Conservation (phyloP, 1,284 basidiomycete species). For the Athelia psychrophila region DNA sequence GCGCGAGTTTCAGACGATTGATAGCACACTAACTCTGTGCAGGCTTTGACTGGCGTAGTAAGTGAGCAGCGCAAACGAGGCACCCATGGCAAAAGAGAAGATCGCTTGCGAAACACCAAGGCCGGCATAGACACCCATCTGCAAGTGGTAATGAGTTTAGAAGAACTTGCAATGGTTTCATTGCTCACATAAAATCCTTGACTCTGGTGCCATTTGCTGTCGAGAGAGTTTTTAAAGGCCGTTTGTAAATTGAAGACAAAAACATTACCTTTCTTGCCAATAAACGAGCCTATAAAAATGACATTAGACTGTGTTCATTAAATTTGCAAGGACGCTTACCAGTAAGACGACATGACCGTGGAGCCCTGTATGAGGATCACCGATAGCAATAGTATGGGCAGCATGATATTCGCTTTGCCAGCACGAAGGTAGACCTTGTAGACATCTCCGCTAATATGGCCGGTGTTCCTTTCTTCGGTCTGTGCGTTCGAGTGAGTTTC, state of each 20-base stretch:
- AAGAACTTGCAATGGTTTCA: not conserved
- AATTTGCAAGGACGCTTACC: constrained; percentile 35
- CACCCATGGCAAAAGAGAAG: constrained; percentile 52
- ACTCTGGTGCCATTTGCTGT: constrained; percentile 47
- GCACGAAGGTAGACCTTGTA: constrained; percentile 55
- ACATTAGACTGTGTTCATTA: not conserved
- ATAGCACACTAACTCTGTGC: constrained; percentile 23
- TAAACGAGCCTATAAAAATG: constrained; percentile 54
- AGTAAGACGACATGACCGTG: constrained; percentile 64
- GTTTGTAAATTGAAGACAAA: not conserved
- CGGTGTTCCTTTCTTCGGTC: constrained; percentile 36
- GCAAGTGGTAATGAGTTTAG: constrained; percentile 4
- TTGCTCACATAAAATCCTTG: constrained; percentile 60
- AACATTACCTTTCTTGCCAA: constrained; percentile 57
- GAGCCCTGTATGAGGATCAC: constrained; percentile 56
- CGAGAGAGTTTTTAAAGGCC: not conserved
- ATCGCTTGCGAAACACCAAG: constrained; percentile 51
- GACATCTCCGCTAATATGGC: constrained; percentile 48
- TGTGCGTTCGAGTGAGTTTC: constrained; percentile 22
- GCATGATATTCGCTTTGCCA: constrained; percentile 49
- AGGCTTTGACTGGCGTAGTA: constrained; percentile 56
- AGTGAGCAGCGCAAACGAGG: constrained; percentile 50
- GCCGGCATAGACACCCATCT: constrained; percentile 70
- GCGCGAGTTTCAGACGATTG: too few relatives aligned
- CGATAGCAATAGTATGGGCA: constrained; percentile 52